A percentile compares a stretch with the other conserved stretches of the same genome.
phyloP scores from a whole-genome alignment of 768 basidiomycete genomes.

The Pleurotus citrinopileatus region DNA sequence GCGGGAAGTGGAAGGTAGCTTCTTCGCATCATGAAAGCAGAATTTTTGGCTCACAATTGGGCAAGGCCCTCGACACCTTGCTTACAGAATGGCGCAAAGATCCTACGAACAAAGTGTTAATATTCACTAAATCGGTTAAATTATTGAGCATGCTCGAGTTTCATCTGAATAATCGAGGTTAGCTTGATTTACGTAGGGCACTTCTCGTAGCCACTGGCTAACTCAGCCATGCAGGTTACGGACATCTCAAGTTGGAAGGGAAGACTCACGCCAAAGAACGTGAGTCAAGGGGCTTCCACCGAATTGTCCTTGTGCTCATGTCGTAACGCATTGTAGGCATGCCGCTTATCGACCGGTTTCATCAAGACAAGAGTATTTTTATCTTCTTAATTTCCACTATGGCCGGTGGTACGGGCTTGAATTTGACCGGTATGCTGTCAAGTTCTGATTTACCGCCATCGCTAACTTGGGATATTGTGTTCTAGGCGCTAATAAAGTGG shows the following conservation, averaged over 20 bases:
- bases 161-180: conserved; percentile 61
- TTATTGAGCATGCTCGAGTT: conserved; percentile 82
- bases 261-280: conserved; percentile 63
- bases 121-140: conserved; percentile 93
- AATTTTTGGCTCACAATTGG: neutral
- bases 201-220: neutral
- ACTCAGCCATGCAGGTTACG: conserved; percentile 35
- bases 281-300: conserved; percentile 31
- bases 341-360: conserved; percentile 83
- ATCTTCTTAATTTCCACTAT: conserved; percentile 88
- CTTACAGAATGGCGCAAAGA: conserved; percentile 68
- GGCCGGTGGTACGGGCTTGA: conserved; percentile 90
- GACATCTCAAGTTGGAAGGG: conserved; percentile 80
- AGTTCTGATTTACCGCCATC: neutral
- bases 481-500: conserved; percentile 86
- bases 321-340: conserved; percentile 50
- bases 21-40: conserved; percentile 8
- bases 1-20: conserved; percentile 82
- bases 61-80: conserved; percentile 62
- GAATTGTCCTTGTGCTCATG: neutral
- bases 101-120: conserved; percentile 77
- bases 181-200: conserved; percentile 12
- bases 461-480: neutral
- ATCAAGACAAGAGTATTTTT: conserved; percentile 68
- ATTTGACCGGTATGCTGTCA: conserved; percentile 55